Conservation (phyloP, 2,329 filamentous ascomycete genomes). For the Colletotrichum chrysophilum region DNA sequence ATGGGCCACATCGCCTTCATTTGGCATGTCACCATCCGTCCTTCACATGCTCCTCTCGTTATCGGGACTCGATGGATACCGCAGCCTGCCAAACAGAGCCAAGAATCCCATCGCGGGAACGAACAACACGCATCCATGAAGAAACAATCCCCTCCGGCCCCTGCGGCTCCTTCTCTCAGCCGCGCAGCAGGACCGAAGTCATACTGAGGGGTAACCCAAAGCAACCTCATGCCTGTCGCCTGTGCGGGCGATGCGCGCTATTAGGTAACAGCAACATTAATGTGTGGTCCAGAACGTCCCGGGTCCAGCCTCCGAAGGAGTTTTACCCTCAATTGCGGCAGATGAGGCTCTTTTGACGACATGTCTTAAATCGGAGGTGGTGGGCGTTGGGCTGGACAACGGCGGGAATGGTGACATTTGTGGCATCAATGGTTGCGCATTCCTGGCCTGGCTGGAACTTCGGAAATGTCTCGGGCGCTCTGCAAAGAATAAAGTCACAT, state of each 20-base stretch:
- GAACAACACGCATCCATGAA: neutral
- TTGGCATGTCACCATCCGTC: neutral
- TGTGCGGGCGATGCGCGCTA: neutral
- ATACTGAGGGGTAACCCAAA: neutral
- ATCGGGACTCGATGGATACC: neutral
- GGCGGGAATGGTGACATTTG: neutral
- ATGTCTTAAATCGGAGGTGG: neutral
- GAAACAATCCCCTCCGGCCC: neutral
- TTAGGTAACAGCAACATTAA: neutral
- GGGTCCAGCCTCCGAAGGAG: neutral
- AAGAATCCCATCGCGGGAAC: neutral
- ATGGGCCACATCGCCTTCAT: neutral
- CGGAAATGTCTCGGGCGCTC: constrained; percentile 1
- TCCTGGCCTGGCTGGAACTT: neutral
- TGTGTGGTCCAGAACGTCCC: neutral
- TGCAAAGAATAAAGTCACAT: neutral
- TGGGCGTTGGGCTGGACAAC: neutral
- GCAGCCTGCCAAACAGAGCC: neutral
- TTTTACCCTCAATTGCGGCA: neutral
- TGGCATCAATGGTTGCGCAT: neutral
- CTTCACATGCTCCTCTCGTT: neutral
- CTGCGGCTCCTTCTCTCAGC: neutral
- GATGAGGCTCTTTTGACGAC: neutral
- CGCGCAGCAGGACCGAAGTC: neutral
- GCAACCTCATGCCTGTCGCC: neutral